These are phyloP conservation scores for Blastocystis sp. DNA, from an alignment of 352 stramenopile genomes.

Conservation along the genomic window DNA sequence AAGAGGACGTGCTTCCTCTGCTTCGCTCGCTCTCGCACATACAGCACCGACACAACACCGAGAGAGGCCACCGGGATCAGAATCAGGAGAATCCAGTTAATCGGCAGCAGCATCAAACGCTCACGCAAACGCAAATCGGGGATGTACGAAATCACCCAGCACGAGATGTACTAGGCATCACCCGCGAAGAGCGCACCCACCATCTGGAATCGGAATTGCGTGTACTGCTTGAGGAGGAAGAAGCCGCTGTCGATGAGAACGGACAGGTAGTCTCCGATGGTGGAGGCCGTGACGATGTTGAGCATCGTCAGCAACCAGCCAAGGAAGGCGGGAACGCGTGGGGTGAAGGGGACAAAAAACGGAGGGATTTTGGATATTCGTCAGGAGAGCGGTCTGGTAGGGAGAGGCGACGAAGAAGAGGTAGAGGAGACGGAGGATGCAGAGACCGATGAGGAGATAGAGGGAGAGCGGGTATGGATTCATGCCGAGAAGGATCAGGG, in stretches of 20 bases:
- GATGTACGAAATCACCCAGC: conserved; percentile 6
- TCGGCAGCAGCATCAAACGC: neutral
- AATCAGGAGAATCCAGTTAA: neutral
- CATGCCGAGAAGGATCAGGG: neutral
- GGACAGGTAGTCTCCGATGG: conserved; percentile 3
- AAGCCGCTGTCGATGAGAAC: conserved; percentile 31
- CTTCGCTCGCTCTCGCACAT: neutral
- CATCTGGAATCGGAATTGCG: conserved; percentile 32
- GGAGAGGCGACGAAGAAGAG: conserved; percentile 34
- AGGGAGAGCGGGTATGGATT: neutral
- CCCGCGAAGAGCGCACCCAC: neutral
- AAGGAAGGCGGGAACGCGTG: conserved; percentile 20
- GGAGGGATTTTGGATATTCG: conserved; percentile 19
- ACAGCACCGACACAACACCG: conserved; percentile 5
- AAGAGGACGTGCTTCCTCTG: conserved; percentile 29
- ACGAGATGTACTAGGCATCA: conserved; percentile 22
- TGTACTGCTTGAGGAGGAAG: neutral
- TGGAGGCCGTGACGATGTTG: conserved; percentile 11
- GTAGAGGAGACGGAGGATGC: neutral
- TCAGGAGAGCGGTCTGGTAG: neutral
- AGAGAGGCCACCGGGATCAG: neutral
- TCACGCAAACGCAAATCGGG: neutral
- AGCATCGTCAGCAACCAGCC: conserved; percentile 37
- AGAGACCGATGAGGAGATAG: neutral
- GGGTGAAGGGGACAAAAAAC: conserved; percentile 3